These are phyloP conservation scores for Limtongia smithiae DNA, from an alignment of 805 yeast species.

Conservation along the genomic window DNA sequence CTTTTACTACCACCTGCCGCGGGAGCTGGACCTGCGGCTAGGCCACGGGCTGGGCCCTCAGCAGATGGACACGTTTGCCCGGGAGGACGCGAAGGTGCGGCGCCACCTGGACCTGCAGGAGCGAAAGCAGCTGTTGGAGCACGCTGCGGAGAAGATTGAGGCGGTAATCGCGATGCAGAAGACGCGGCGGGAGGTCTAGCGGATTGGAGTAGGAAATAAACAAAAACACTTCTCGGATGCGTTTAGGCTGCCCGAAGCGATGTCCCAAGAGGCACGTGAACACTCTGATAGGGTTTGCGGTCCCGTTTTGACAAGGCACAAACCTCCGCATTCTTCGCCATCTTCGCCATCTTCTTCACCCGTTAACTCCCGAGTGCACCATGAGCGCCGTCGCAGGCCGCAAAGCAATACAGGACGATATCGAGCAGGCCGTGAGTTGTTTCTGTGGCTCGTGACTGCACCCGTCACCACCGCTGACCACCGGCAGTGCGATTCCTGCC, in stretches of 20 bases:
- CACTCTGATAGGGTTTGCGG: no score
- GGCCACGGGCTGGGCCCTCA: constrained; percentile 61
- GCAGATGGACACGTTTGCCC: constrained; percentile 84
- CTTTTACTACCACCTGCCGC: constrained; percentile 92
- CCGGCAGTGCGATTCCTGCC: constrained; percentile 71
- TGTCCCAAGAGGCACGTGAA: no score
- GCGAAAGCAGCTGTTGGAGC: constrained; percentile 80
- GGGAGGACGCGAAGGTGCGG: constrained; percentile 87
- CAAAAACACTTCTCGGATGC: no score
- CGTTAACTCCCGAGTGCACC: not conserved
- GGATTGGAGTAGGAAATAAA: no score
- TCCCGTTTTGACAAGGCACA: no score
- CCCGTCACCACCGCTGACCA: not conserved
- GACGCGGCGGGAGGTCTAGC: constrained; percentile 3
- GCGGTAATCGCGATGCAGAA: constrained; percentile 68
- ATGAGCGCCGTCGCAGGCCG: constrained; percentile 20
- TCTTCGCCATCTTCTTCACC: not conserved
- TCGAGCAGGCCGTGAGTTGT: constrained; percentile 36
- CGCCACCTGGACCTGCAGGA: constrained; percentile 91
- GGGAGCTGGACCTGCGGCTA: constrained; percentile 79
- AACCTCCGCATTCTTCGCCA: no score
- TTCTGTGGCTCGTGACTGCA: not conserved
- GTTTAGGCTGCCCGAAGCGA: no score
- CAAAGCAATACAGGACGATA: constrained; percentile 27
- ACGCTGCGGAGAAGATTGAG: constrained; percentile 82